Evolutionary conservation across 83 land plant species (phyloP).

Genomic region (Diphasiastrum complanatum): DNA sequence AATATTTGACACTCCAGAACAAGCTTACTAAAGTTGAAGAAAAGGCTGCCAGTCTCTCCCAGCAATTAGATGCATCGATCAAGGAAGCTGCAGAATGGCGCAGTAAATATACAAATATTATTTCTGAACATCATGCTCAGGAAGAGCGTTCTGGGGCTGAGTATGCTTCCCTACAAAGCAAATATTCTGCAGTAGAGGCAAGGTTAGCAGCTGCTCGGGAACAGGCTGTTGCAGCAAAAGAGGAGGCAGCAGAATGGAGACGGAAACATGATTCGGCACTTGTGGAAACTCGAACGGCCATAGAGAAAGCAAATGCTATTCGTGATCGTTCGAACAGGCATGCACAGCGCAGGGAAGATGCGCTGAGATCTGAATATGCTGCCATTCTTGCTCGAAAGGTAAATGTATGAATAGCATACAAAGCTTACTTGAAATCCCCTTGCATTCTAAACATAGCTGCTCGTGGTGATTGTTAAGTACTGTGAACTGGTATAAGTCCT

Average conservation of each 20-base stretch:
- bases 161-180: slow-evolving; percentile 21
- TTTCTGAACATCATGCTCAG: neutral
- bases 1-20: slow-evolving; percentile 12
- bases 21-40: slow-evolving; percentile 6
- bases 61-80: slow-evolving; percentile 14
- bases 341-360: slow-evolving; percentile 30
- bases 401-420: too few relatives aligned
- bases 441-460: too few relatives aligned
- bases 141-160: slow-evolving; percentile 13
- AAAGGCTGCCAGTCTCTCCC: neutral
- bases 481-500: too few relatives aligned
- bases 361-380: slow-evolving; percentile 30
- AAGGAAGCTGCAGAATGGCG: slow-evolving; percentile 36
- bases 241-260: slow-evolving; percentile 41
- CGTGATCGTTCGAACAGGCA: slow-evolving; percentile 32
- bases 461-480: too few relatives aligned
- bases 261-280: slow-evolving; percentile 28
- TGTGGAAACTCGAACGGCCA: slow-evolving; percentile 18
- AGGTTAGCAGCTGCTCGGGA: slow-evolving; percentile 40
- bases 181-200: slow-evolving; percentile 41
- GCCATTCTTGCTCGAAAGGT: slow-evolving; percentile 31
- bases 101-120: slow-evolving; percentile 10
- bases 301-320: slow-evolving; percentile 22
- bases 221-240: slow-evolving; percentile 37
- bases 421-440: too few relatives aligned